These are phyloP conservation scores for Nicotiana knightiana DNA, from an alignment of 257 asterid species.

Conservation along the genomic window DNA sequence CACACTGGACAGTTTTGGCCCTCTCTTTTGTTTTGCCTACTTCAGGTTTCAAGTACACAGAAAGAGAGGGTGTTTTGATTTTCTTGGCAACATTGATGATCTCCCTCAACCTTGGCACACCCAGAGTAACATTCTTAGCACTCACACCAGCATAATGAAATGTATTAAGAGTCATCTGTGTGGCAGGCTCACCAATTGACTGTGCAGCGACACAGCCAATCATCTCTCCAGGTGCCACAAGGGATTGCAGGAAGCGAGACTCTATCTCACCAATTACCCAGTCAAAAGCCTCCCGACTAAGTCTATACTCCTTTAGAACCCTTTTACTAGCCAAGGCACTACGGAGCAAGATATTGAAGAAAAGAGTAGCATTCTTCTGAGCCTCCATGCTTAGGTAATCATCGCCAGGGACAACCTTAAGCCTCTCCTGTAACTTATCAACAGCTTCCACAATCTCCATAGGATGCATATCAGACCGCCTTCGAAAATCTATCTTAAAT, in stretches of 20 bases:
- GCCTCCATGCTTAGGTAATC: conserved; percentile 97
- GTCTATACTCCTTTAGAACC: conserved; percentile 88
- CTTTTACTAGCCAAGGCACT: conserved; percentile 95
- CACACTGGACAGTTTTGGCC: conserved; percentile 96
- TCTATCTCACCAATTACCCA: conserved; percentile 99
- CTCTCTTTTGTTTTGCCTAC: conserved; percentile 73
- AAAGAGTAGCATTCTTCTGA: conserved; percentile 95
- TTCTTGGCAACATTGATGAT: conserved; percentile 97
- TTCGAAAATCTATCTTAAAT: conserved; percentile 83
- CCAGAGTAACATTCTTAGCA: conserved; percentile 98
- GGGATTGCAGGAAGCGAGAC: conserved; percentile 95
- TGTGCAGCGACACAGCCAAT: conserved; percentile 99
- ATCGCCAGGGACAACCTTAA: conserved; percentile 98
- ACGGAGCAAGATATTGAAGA: conserved; percentile 92
- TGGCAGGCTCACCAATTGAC: conserved; percentile 98
- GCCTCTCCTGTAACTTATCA: conserved; percentile 94
- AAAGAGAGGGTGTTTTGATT: conserved; percentile 94
- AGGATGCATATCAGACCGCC: conserved; percentile 97
- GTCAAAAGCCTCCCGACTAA: conserved; percentile 90
- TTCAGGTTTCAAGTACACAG: conserved; percentile 82
- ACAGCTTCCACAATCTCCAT: conserved; percentile 99
- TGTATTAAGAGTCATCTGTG: conserved; percentile 98
- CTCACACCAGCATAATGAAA: conserved; percentile 99
- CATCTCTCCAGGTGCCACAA: conserved; percentile 99
- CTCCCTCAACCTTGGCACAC: conserved; percentile 99